Percentiles rank a stretch among this genome's conserved stretches.
These are phyloP conservation scores for Amoebophrya sp. DNA, from an alignment of 169 alveolate genomes.

Conservation along the genomic window DNA sequence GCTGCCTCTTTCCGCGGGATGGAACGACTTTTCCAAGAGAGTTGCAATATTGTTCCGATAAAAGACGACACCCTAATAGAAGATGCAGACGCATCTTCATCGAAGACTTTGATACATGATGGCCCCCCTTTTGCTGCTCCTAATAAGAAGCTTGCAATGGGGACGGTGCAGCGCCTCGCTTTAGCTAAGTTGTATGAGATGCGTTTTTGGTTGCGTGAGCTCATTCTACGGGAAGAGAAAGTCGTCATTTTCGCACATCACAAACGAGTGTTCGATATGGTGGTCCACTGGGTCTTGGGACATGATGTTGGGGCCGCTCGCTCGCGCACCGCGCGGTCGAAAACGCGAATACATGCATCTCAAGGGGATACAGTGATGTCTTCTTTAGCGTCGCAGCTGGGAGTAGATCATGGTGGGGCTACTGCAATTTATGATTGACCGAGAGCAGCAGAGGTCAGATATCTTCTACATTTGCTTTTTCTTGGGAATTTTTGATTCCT, in stretches of 20 bases:
- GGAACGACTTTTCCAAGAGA: neutral
- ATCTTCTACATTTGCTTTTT: too few relatives aligned
- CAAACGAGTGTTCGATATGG: neutral
- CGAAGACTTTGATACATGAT: too few relatives aligned
- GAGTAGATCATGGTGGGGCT: too few relatives aligned
- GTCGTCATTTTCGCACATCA: slow-evolving; percentile 6
- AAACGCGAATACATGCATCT: too few relatives aligned
- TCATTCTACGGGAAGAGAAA: neutral
- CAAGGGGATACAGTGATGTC: too few relatives aligned
- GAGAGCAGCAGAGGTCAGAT: too few relatives aligned
- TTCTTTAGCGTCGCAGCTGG: too few relatives aligned
- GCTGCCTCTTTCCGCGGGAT: neutral
- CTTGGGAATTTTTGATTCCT: too few relatives aligned
- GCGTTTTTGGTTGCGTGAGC: neutral
- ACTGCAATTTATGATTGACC: too few relatives aligned
- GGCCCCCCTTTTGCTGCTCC: neutral
- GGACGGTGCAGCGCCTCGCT: neutral
- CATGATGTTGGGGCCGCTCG: too few relatives aligned
- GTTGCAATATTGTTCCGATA: neutral
- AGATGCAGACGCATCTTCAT: too few relatives aligned
- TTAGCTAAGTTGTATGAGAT: neutral
- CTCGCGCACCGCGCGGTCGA: too few relatives aligned
- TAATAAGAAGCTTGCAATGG: neutral
- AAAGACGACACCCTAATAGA: neutral
- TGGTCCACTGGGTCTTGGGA: neutral